phyloP scores from a whole-genome alignment of 164 flowering plant species.

The Vitis vinifera region DNA sequence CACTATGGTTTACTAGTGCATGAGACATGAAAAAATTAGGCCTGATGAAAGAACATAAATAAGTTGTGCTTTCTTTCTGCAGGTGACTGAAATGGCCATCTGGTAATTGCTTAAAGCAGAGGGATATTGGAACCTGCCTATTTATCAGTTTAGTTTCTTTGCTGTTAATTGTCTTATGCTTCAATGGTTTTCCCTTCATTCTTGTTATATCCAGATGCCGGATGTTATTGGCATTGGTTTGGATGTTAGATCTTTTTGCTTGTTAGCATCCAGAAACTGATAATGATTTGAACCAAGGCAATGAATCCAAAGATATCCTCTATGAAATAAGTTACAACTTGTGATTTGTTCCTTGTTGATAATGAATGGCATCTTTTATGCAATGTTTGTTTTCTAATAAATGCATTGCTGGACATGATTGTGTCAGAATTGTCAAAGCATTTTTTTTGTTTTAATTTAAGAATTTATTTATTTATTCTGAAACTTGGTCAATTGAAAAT shows the following conservation, averaged over 20 bases:
- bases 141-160: background rate
- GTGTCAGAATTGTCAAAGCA: too few species aligned
- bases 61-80: background rate
- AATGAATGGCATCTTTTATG: background rate
- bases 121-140: background rate
- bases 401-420: too few species aligned
- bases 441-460: too few species aligned
- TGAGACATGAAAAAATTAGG: background rate
- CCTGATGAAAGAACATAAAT: background rate
- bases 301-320: background rate
- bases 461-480: too few species aligned
- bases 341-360: background rate
- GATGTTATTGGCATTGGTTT: background rate
- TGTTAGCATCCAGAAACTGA: background rate
- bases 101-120: background rate
- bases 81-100: constrained; percentile 1
- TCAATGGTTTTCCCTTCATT: background rate
- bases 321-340: background rate
- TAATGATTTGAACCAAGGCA: background rate
- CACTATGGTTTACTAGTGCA: background rate
- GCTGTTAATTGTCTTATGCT: constrained; percentile 1
- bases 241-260: background rate
- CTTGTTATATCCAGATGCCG: background rate
- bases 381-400: background rate
- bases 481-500: too few species aligned